phyloP scores from a whole-genome alignment of 768 basidiomycete species.

The Lentinula aciculospora region DNA sequence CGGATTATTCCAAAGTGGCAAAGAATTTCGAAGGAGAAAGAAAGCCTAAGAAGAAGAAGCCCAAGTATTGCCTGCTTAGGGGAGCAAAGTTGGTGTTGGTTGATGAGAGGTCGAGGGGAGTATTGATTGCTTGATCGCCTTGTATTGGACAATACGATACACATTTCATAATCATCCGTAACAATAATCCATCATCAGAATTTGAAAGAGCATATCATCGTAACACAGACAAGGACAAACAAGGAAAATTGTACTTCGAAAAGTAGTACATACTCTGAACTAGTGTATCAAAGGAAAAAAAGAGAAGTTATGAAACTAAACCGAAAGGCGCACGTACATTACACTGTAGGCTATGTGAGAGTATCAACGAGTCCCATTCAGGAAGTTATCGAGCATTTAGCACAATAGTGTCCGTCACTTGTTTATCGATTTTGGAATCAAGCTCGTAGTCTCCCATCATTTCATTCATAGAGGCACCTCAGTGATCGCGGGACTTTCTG shows the following conservation, averaged over 20 bases:
- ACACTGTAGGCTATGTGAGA: background rate
- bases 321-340: background rate
- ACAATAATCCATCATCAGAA: no score
- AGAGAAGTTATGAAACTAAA: background rate
- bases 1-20: background rate
- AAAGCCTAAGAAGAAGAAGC: background rate
- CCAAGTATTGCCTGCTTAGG: background rate
- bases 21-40: background rate
- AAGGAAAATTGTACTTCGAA: background rate
- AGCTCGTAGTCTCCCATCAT: background rate
- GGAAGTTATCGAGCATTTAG: background rate
- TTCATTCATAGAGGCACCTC: constrained; percentile 37
- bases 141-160: background rate
- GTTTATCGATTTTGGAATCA: background rate
- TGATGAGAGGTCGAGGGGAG: background rate
- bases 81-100: background rate
- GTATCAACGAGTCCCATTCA: background rate
- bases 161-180: background rate
- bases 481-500: constrained; percentile 90
- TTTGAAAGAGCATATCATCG: background rate
- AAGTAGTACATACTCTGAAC: background rate
- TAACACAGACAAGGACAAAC: background rate
- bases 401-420: background rate
- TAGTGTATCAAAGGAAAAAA: background rate
- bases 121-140: constrained; percentile 1